phyloP scores from a whole-genome alignment of 768 basidiomycete species.

The Gautieria morchelliformis region DNA sequence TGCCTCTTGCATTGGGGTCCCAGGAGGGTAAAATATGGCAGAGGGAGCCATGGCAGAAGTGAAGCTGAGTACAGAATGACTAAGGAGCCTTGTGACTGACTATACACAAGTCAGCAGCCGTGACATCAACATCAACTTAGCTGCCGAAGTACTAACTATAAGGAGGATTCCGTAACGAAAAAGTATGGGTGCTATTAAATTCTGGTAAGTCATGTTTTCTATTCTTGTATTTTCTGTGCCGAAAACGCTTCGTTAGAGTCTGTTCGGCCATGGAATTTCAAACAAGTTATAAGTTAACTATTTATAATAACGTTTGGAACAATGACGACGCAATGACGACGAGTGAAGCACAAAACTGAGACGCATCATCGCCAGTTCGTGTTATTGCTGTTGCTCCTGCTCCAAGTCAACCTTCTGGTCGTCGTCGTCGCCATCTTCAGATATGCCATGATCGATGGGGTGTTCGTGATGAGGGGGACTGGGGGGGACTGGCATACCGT shows the following conservation, averaged over 20 bases:
- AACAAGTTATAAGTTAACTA: too few relatives aligned
- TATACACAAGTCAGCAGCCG: background rate
- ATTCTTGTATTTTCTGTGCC: too few relatives aligned
- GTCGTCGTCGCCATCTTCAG: constrained; percentile 5
- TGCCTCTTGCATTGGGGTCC: constrained; percentile 5
- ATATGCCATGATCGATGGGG: constrained; percentile 6
- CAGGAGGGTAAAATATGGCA: constrained; percentile 33
- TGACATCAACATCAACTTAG: too few relatives aligned
- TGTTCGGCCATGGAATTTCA: too few relatives aligned
- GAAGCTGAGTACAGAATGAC: background rate
- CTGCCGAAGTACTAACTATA: too few relatives aligned
- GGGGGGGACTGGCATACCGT: constrained; percentile 15
- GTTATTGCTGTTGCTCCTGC: background rate
- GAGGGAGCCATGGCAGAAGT: constrained; percentile 47
- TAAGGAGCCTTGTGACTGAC: background rate
- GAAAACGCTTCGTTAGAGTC: too few relatives aligned
- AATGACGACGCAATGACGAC: too few relatives aligned
- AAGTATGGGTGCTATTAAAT: too few relatives aligned
- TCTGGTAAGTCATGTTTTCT: too few relatives aligned
- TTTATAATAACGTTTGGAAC: too few relatives aligned
- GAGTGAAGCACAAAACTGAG: background rate
- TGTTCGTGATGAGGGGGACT: background rate
- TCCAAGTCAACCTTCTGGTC: background rate
- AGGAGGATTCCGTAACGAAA: too few relatives aligned
- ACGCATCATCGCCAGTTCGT: background rate